Base-by-base conservation (phyloP, 192 early-diverging fungal species). In the Chytriomyces sp. region DNA sequence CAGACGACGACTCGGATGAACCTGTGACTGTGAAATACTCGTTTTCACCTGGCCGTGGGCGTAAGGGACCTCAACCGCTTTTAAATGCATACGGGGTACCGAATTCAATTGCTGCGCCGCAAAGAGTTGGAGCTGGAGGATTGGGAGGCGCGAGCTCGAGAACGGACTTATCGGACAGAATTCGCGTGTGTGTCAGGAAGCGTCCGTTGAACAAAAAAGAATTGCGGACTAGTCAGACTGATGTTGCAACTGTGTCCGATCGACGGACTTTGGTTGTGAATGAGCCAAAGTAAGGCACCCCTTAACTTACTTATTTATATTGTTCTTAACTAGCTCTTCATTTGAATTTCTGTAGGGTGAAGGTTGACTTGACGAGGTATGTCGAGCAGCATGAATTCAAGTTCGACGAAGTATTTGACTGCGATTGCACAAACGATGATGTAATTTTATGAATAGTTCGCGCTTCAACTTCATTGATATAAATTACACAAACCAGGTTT, bases 381-480 rank as follows among this genome's bases (percentile, higher is more conserved):
- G 92, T 94, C 61, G 97, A 99, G 77, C 91, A 95, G 77, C 96
- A 98, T 82, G 90, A 89, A 24, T 99, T 98, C 79, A 84, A 89
- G 0, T 98, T 99, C 88, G 96, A 99, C 82, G 97, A 99, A 83
- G 97, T 96, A 5, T 97, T 99, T 86, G 94, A 94, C 75, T 87
- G 86, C 24, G 85, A 92, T 77, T 82, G 88, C 18, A 83, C 84
- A 64, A 98, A 99, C 79, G 92, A 93, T 61, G 86, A 93, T 45
- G 93, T 96, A 64, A 45, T 82, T 48, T 45, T 7, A 45, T 50
- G 16, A 24, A 16, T 8, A 64, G n/a, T 67, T 10, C 26, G 43
- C 4, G 23, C 59, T 49, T 7, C 23, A 59, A 49, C 13, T 2
- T 47, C n/a, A 10, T 48, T n/a, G 26, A 45, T 61, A 20, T 43